Conservation (phyloP, 148 eudicot genomes). For the Polygonum aviculare region DNA sequence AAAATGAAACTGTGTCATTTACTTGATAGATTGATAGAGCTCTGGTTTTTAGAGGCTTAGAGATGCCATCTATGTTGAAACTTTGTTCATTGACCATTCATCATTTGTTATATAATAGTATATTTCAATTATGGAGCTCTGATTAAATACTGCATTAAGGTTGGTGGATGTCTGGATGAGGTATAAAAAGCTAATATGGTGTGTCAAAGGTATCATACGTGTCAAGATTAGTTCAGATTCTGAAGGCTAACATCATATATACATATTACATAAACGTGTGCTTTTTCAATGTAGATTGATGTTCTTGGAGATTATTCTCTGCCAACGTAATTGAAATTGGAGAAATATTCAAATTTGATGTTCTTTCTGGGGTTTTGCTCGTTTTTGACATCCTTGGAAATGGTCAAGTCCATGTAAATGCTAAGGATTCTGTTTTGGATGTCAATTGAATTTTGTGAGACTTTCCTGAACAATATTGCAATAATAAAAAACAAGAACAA, state of each 20-base stretch:
- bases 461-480: no score
- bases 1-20: neutral
- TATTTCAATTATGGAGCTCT: neutral
- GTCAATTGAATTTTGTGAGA: no score
- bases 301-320: neutral
- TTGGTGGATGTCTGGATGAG: no score
- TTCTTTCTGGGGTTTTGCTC: neutral
- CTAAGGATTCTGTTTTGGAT: neutral
- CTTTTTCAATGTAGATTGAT: neutral
- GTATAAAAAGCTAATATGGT: neutral
- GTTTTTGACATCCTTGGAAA: neutral
- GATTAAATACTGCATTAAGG: neutral
- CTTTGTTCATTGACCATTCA: neutral
- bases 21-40: neutral
- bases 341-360: neutral
- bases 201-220: neutral
- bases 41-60: neutral
- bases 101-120: neutral
- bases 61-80: neutral
- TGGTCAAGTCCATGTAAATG: neutral
- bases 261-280: no score
- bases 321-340: no score
- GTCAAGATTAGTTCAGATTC: no score
- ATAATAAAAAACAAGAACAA: no score
- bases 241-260: no score